Base-by-base conservation (phyloP, 1,284 basidiomycete genomes). In the Trametes sp. region DNA sequence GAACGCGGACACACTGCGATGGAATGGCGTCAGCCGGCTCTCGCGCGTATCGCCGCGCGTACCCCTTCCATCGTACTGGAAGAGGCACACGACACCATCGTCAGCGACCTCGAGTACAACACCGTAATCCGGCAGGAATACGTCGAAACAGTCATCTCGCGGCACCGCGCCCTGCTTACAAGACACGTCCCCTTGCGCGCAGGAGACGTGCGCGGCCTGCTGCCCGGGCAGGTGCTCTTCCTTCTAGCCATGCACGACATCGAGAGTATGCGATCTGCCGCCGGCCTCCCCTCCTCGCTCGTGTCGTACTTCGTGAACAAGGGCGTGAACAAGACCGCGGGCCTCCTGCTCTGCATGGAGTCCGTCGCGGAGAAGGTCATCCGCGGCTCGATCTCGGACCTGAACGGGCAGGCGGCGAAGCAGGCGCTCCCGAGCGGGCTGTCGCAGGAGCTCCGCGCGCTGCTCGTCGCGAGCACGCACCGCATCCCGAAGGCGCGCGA, bases 51-150 rank as follows among this genome's bases (percentile, higher is more conserved):
- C 65, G 93, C 97, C 33, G 79, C 84, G 36, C 96, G 96, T 77
- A 96, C 96, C 1, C 98, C 97, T 1, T 82, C 88, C 0, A 83
- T 98, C 64, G 88, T 98, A 4, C 79, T 92, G 31, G 95, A 97
- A 74, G 88, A 88, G 62, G 87, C 92, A 1, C 88, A 89, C 66
- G 95, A 98, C 76, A 93, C 91, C 57, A 86, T 96, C 38, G 90
- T 90, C 35, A 95, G 93, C 71, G 95, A 96, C 67, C 84, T 98
- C 24, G 95, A 98, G 75, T 98, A 96, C 76, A 97, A 96, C 75
- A 92, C 95, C 9, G 90, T 97, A 31, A 87, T 99, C 65, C 84
- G 94, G n/a, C 91, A 92, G 70, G 94, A 95, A 72, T 96, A 93
- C 72, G 89, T 89, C 1, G 83, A 89, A 63, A 90, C 86, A 41